Evolutionary conservation across 169 alveolate species (phyloP).

Genomic region (Cryptosporidium xiaoi): DNA sequence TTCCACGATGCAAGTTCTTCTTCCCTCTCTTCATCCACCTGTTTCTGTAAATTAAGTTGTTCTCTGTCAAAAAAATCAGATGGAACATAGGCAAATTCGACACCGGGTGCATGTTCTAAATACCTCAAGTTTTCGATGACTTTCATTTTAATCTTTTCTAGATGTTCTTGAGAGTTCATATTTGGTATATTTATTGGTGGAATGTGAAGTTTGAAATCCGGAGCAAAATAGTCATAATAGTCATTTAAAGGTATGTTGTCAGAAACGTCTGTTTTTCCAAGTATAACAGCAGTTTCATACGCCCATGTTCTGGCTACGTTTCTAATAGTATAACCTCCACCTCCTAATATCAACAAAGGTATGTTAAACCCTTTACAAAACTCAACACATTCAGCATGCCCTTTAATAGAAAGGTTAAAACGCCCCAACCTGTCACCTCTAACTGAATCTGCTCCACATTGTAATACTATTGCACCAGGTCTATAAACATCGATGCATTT

Average conservation of each 20-base stretch:
- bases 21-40: conserved; percentile 54
- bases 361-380: conserved; percentile 90
- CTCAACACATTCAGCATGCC: conserved; percentile 98
- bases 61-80: conserved; percentile 87
- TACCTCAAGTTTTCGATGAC: conserved; percentile 91
- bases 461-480: conserved; percentile 98
- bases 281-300: conserved; percentile 96
- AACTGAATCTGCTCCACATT: conserved; percentile 99
- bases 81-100: conserved; percentile 90
- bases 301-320: conserved; percentile 99
- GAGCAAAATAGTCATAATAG: conserved; percentile 96
- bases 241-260: conserved; percentile 94
- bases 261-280: conserved; percentile 90
- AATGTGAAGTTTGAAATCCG: conserved; percentile 94
- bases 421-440: conserved; percentile 97
- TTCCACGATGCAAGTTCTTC: conserved; percentile 55
- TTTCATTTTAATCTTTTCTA: conserved; percentile 90
- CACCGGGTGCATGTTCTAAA: conserved; percentile 97
- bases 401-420: conserved; percentile 95
- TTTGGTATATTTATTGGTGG: conserved; percentile 92
- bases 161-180: conserved; percentile 93
- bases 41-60: conserved; percentile 41
- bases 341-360: conserved; percentile 95
- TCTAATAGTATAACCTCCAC: conserved; percentile 99
- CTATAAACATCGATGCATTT: conserved; percentile 94